These are phyloP conservation scores for Didymella sp. DNA, from an alignment of 2,329 filamentous ascomycete genomes.

Conservation along the genomic window DNA sequence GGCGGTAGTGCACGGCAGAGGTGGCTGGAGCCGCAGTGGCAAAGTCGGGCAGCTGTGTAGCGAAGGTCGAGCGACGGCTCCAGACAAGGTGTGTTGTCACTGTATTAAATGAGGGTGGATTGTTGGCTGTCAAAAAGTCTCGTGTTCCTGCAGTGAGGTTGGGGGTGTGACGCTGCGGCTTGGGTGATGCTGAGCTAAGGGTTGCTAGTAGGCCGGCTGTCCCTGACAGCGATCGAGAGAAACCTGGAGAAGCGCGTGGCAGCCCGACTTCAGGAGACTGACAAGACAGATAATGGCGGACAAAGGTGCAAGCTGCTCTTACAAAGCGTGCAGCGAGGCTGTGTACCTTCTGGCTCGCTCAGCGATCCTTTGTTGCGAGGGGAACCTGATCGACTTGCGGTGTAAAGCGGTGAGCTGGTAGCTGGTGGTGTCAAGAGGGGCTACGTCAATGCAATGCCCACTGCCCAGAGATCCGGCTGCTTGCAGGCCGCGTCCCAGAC, in stretches of 20 bases:
- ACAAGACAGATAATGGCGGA: slow-evolving; percentile 7
- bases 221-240: slow-evolving; percentile 17
- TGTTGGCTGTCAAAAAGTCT: slow-evolving; percentile 9
- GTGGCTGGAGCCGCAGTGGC: slow-evolving; percentile 21
- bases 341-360: slow-evolving; percentile 9
- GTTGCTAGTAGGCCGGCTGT: slow-evolving; percentile 9
- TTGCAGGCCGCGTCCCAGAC: slow-evolving; percentile 14
- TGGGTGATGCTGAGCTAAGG: slow-evolving; percentile 17
- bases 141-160: slow-evolving; percentile 17
- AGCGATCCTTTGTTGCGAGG: slow-evolving; percentile 11
- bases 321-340: slow-evolving; percentile 18
- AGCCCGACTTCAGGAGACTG: slow-evolving; percentile 9
- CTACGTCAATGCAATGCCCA: slow-evolving; percentile 21
- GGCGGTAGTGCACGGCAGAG: slow-evolving; percentile 35
- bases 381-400: slow-evolving; percentile 16
- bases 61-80: slow-evolving; percentile 9
- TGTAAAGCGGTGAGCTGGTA: slow-evolving; percentile 17
- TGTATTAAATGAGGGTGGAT: slow-evolving; percentile 11
- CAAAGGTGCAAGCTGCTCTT: slow-evolving; percentile 8
- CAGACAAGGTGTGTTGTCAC: background rate
- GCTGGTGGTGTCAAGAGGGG: slow-evolving; percentile 10
- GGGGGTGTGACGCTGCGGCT: slow-evolving; percentile 19
- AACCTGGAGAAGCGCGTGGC: slow-evolving; percentile 18
- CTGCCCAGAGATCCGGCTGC: slow-evolving; percentile 15
- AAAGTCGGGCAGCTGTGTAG: slow-evolving; percentile 7